phyloP scores from a whole-genome alignment of 179 eudicot genomes.

The Actinidia chinensis region DNA sequence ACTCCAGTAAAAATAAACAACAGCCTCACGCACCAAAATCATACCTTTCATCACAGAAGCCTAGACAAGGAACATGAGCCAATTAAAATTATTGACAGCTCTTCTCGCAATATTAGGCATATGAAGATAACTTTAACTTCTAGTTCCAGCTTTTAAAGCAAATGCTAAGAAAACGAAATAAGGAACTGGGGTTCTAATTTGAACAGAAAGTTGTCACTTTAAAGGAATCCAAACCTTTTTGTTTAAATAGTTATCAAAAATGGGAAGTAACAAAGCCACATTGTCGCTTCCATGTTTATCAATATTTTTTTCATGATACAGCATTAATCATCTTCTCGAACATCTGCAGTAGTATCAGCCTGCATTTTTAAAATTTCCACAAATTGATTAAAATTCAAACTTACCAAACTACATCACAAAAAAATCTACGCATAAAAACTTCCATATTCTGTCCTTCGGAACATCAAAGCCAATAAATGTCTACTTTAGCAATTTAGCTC shows the following conservation, averaged over 20 bases:
- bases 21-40: slow-evolving; percentile 99
- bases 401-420: background rate
- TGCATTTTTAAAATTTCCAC: slow-evolving; percentile 31
- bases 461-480: background rate
- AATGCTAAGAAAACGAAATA: background rate
- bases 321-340: slow-evolving; percentile 98
- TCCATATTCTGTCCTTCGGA: background rate
- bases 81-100: slow-evolving; percentile 7
- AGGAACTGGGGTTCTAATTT: background rate
- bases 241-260: slow-evolving; percentile 93
- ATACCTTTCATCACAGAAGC: slow-evolving; percentile 86
- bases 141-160: background rate
- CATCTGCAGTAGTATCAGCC: slow-evolving; percentile 96
- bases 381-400: slow-evolving; percentile 4
- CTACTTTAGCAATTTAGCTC: background rate
- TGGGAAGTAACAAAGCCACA: slow-evolving; percentile 84
- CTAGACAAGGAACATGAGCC: slow-evolving; percentile 34
- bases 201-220: background rate
- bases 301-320: slow-evolving; percentile 79
- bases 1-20: slow-evolving; percentile 98
- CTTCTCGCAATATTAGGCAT: background rate
- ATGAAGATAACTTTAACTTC: slow-evolving; percentile 1
- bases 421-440: background rate
- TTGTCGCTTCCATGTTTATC: slow-evolving; percentile 94
- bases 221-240: slow-evolving; percentile 58